Evolutionary conservation across 108 stramenopile genomes (phyloP), one percentile per base, ranked within the genome.

Genomic region (Nannochloropsis salina): DNA sequence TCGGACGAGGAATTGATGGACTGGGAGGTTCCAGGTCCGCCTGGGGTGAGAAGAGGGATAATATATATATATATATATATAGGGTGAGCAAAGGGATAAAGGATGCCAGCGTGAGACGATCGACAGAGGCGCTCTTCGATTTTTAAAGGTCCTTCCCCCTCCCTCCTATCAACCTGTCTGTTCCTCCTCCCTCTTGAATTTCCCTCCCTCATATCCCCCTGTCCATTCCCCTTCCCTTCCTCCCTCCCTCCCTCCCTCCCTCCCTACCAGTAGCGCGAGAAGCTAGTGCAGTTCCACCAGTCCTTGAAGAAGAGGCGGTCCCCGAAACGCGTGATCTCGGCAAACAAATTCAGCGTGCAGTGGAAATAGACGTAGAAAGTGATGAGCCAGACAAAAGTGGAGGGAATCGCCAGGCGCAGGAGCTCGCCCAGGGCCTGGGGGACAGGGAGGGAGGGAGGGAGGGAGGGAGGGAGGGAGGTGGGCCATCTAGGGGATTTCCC

Each of bases 311-410:
- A 86, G 1, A n/a, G 12, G 9, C 86, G 41, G 20, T 86, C 86
- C 41, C 86, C 86, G 82, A 86, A 86, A 83, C 86, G 81, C 22
- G 86, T 86, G 9, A 86, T 41, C 20, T 86, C 86, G 11, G 86
- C 86, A 9, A 86, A 44, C 10, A 86, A 82, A 42, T 86, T 86
- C 22, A 86, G 82, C 82, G 81, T 82, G 20, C 81, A 42, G 80
- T 86, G 86, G 82, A 86, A 86, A 41, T 84, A 86, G 45, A 86
- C n/a, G 45, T 86, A 86, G 82, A 86, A 86, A 1, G 9, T 41
- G 10, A 86, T 40, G 41, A 86, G 82, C 86, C 86, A 86, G 41
- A 86, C 86, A 22, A 82, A 86, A 1, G 86, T 86, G 45, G 41
- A 82, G 43, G 86, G 86, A 83, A 86, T 74, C 11, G 83, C 44